phyloP scores from a whole-genome alignment of 2,329 filamentous ascomycete genomes.

The Trichoderma oligosporum region DNA sequence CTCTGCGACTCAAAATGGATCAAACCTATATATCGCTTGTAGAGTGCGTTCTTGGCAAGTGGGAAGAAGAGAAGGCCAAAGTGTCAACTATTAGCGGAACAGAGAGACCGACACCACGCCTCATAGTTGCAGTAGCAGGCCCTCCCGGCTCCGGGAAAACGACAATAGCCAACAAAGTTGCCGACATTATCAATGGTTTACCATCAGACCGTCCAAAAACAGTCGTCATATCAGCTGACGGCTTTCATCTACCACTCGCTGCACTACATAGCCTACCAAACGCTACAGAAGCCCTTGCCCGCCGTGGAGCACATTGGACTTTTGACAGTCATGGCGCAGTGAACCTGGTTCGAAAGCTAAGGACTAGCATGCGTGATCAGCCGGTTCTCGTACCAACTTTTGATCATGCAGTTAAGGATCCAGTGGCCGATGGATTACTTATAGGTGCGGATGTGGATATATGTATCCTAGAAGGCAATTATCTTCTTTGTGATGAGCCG shows the following conservation, averaged over 20 bases:
- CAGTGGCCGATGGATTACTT: constrained; percentile 59
- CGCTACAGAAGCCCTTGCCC: constrained; percentile 29
- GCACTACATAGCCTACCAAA: constrained; percentile 30
- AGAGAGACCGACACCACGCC: background rate
- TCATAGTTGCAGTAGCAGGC: constrained; percentile 25
- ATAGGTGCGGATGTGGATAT: constrained; percentile 56
- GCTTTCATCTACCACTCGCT: constrained; percentile 30
- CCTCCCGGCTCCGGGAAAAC: constrained; percentile 25
- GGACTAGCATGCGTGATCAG: constrained; percentile 15
- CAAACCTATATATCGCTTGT: constrained; percentile 26
- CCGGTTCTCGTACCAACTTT: constrained; percentile 61
- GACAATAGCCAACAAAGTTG: constrained; percentile 23
- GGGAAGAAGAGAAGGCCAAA: constrained; percentile 21
- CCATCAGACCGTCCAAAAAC: constrained; percentile 21
- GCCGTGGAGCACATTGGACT: constrained; percentile 34
- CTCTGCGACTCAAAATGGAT: constrained; percentile 24
- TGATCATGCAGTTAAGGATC: constrained; percentile 72
- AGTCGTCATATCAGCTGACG: constrained; percentile 29
- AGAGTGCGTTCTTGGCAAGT: constrained; percentile 24
- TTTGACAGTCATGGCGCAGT: constrained; percentile 29
- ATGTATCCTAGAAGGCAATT: constrained; percentile 70
- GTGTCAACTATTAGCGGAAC: constrained; percentile 9
- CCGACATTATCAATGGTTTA: constrained; percentile 18
- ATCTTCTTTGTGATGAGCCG: constrained; percentile 30
- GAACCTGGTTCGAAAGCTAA: constrained; percentile 24